phyloP scores from a whole-genome alignment of 2,329 filamentous ascomycete species.

The Alternaria solani region DNA sequence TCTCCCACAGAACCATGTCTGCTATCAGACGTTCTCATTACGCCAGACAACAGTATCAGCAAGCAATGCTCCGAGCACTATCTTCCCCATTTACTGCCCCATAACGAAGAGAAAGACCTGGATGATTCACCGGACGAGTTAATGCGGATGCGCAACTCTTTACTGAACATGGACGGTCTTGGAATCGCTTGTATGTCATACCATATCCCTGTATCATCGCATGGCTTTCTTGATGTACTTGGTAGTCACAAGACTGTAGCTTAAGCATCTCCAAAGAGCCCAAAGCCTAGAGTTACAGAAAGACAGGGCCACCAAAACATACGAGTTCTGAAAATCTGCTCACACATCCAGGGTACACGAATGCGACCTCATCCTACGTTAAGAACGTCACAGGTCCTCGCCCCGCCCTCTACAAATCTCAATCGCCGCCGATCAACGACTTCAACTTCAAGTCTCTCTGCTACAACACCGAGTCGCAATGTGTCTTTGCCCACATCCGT shows the following conservation, averaged over 20 bases:
- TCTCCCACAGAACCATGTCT: conserved; percentile 62
- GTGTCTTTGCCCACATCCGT: conserved; percentile 63
- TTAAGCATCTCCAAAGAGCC: neutral
- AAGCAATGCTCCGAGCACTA: conserved; percentile 59
- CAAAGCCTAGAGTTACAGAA: neutral
- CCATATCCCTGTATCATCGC: neutral
- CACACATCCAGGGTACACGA: conserved; percentile 54
- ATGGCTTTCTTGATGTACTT: neutral
- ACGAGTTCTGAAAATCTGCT: conserved; percentile 1
- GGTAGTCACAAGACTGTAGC: neutral
- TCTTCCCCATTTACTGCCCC: conserved; percentile 61
- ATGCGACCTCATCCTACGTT: conserved; percentile 53
- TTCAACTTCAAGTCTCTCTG: conserved; percentile 63
- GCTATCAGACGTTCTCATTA: conserved; percentile 63
- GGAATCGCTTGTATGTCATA: conserved; percentile 58
- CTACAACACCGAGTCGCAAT: conserved; percentile 59
- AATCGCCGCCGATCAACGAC: conserved; percentile 62
- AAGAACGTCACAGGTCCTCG: conserved; percentile 50
- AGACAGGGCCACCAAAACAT: neutral
- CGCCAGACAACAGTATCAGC: conserved; percentile 48
- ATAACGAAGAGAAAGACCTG: conserved; percentile 52
- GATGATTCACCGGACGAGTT: conserved; percentile 53
- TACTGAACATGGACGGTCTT: conserved; percentile 64
- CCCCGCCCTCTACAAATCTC: conserved; percentile 62
- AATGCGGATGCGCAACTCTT: conserved; percentile 59